Evolutionary conservation across 306 rosid species (phyloP).

Genomic region (Prunus mume): DNA sequence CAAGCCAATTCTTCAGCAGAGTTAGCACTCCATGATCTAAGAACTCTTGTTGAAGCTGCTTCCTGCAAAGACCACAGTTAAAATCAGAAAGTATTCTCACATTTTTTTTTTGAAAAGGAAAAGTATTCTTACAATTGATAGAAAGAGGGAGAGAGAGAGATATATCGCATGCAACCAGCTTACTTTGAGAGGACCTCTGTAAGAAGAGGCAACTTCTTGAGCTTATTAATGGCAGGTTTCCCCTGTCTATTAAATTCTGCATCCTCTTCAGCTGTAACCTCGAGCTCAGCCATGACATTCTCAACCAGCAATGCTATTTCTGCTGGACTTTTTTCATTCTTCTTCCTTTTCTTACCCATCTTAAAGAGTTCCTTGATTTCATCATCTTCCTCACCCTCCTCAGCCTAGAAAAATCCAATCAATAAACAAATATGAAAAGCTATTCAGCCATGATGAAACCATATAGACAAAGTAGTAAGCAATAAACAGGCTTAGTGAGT

Average conservation of each 20-base stretch:
- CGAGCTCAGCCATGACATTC: slow-evolving; percentile 97
- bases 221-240: slow-evolving; percentile 88
- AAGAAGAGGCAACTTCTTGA: slow-evolving; percentile 81
- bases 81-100: not conserved
- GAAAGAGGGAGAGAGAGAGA: not conserved
- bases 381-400: slow-evolving; percentile 84
- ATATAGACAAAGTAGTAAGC: not conserved
- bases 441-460: not conserved
- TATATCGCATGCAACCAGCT: slow-evolving; percentile 22
- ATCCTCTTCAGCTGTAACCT: slow-evolving; percentile 95
- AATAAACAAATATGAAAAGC: slow-evolving; percentile 8
- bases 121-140: not conserved
- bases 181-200: slow-evolving; percentile 92
- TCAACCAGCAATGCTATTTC: slow-evolving; percentile 89
- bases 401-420: slow-evolving; percentile 58
- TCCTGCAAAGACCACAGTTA: slow-evolving; percentile 42
- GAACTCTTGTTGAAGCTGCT: slow-evolving; percentile 88
- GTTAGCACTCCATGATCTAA: slow-evolving; percentile 88
- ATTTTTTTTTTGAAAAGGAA: not conserved
- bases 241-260: slow-evolving; percentile 80
- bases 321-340: slow-evolving; percentile 85
- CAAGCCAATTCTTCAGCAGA: slow-evolving; percentile 87
- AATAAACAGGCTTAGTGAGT: not conserved
- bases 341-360: slow-evolving; percentile 80
- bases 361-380: slow-evolving; percentile 76